Base-by-base conservation (phyloP, 768 basidiomycete genomes). In the Grammothele lineata region DNA sequence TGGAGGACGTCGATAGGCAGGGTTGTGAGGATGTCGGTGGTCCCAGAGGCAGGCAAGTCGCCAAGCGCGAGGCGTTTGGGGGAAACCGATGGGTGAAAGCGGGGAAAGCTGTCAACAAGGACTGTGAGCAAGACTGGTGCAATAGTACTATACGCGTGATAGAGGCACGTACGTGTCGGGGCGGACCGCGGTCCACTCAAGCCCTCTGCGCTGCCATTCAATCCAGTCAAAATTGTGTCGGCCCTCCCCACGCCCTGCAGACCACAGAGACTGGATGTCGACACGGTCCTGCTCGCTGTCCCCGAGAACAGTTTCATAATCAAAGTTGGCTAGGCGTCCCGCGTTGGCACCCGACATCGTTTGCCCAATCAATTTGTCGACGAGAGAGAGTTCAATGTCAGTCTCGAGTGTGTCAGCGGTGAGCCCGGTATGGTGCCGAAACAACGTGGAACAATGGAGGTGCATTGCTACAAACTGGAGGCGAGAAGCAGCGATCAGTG, bases 51-150 rank as follows among this genome's bases (percentile, higher is more conserved):
- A 11, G 44, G 39, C 11, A 30, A 9, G 11, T 23, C 14, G 2
- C 35, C 51, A 22, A 56, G 14, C 8, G 21, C 24, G 19, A 58
- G 39, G 25, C 62, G 54, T 3, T 40, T 43, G 6, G 44, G 45
- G 1, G 48, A 26, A 5, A 63, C 57, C 9, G 38, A 12, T 12
- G 32, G 12, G 21, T 30, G 45, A 51, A 64, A 63, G 17, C 53
- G 51, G 3, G 62, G 63, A 43, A 63, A 63, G n/a, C 63, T 62
- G 40, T 19, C 12, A 17, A 14, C 9, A 39, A n/a, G n/a, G n/a
- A n/a, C n/a, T n/a, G n/a, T n/a, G 35, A 10, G 3, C 17, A n/a
- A n/a, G n/a, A n/a, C n/a, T n/a, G n/a, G n/a, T n/a, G n/a, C n/a
- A n/a, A n/a, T n/a, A n/a, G n/a, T 30, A 30, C 27, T 14, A 14